phyloP scores from a whole-genome alignment of 2,329 filamentous ascomycete genomes.

The Botrytis squamosa region DNA sequence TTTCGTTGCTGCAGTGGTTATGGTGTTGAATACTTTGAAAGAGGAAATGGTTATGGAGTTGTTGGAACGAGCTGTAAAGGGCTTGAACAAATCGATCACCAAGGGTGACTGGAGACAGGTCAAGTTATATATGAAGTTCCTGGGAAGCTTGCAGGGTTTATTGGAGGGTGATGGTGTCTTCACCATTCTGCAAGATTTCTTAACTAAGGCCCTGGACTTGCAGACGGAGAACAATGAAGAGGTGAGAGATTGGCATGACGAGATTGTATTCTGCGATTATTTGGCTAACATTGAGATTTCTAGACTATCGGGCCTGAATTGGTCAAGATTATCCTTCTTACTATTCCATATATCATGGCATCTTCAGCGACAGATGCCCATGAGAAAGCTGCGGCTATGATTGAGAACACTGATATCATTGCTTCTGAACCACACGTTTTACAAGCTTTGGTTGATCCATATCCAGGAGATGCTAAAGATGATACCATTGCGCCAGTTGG shows the following conservation, averaged over 20 bases:
- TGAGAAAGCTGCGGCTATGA: slow-evolving; percentile 71
- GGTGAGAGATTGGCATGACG: slow-evolving; percentile 53
- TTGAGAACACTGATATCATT: slow-evolving; percentile 94
- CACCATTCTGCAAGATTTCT: slow-evolving; percentile 82
- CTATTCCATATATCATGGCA: slow-evolving; percentile 85
- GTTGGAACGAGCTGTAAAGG: slow-evolving; percentile 59
- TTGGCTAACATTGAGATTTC: background rate
- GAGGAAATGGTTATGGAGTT: slow-evolving; percentile 72
- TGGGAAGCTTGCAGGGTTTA: slow-evolving; percentile 80
- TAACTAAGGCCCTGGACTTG: slow-evolving; percentile 83
- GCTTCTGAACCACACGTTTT: slow-evolving; percentile 83
- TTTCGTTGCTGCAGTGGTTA: slow-evolving; percentile 80
- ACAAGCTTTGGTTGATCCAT: slow-evolving; percentile 84
- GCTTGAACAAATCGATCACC: slow-evolving; percentile 65
- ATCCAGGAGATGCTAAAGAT: slow-evolving; percentile 62
- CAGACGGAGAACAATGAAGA: slow-evolving; percentile 93
- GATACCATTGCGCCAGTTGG: slow-evolving; percentile 66
- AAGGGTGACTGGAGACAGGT: slow-evolving; percentile 83
- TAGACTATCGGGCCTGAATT: slow-evolving; percentile 76
- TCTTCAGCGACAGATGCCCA: slow-evolving; percentile 68
- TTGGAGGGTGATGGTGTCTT: slow-evolving; percentile 85
- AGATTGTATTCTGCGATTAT: slow-evolving; percentile 20
- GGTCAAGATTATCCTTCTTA: slow-evolving; percentile 93
- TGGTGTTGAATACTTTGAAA: slow-evolving; percentile 76
- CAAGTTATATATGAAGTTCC: slow-evolving; percentile 84